Evolutionary conservation across 164 flowering plant species (phyloP).

Genomic region (Vitis amurensis): DNA sequence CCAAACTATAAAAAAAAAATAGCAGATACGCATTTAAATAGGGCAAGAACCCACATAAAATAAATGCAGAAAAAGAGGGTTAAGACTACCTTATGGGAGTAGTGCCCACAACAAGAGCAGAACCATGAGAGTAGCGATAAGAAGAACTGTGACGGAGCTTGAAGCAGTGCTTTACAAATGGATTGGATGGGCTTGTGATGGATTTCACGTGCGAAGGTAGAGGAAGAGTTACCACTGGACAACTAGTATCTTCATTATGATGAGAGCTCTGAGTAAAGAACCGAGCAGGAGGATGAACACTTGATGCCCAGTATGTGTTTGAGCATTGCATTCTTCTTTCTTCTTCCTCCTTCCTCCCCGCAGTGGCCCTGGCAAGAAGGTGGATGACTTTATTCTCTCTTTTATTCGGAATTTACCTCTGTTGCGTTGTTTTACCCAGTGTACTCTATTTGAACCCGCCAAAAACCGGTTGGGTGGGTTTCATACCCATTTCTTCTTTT

Average conservation of each 20-base stretch:
- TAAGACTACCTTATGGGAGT: constrained; percentile 79
- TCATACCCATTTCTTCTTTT: too few relatives aligned
- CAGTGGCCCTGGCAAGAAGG: too few relatives aligned
- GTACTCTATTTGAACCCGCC: too few relatives aligned
- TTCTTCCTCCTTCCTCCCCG: background rate
- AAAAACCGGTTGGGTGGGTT: too few relatives aligned
- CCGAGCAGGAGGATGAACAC: constrained; percentile 6
- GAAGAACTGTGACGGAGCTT: constrained; percentile 84
- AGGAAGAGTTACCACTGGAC: constrained; percentile 1
- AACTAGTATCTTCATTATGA: background rate
- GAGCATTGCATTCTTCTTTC: constrained; percentile 22
- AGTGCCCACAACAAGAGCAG: constrained; percentile 78
- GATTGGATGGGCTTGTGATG: constrained; percentile 77
- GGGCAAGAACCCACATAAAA: too few relatives aligned
- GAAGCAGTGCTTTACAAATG: constrained; percentile 85
- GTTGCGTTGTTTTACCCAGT: too few relatives aligned
- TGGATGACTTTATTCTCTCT: too few relatives aligned
- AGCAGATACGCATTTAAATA: too few relatives aligned
- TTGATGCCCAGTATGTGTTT: constrained; percentile 14
- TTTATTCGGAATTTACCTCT: too few relatives aligned
- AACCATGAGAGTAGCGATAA: constrained; percentile 75
- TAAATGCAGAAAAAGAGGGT: background rate
- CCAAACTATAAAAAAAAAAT: too few relatives aligned
- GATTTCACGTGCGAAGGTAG: constrained; percentile 41
- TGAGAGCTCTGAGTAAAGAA: background rate